Conservation (phyloP, 495 filamentous ascomycete species). For the Aspergillus sclerotioniger region DNA sequence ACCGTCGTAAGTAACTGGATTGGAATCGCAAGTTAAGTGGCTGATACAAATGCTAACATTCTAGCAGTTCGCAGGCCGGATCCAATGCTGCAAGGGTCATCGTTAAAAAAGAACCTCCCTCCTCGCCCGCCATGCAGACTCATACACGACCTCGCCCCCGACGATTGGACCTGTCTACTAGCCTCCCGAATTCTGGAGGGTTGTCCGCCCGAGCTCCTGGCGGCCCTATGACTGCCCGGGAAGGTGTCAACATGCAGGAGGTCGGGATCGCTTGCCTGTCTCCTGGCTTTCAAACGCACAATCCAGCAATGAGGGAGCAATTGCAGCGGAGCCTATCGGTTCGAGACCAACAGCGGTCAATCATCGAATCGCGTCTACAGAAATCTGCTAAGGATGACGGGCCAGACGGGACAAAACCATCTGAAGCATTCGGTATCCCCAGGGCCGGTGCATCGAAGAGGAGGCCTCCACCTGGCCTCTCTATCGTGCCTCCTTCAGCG, state of each 20-base stretch:
- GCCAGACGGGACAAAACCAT: slow-evolving; percentile 57
- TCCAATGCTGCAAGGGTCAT: slow-evolving; percentile 70
- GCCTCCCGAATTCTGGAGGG: slow-evolving; percentile 57
- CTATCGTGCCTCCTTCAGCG: slow-evolving; percentile 95
- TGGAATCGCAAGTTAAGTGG: background rate
- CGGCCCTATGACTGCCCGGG: slow-evolving; percentile 75
- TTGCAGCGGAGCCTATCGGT: slow-evolving; percentile 91
- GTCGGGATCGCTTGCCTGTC: slow-evolving; percentile 93
- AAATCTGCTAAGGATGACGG: slow-evolving; percentile 76
- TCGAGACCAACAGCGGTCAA: slow-evolving; percentile 87
- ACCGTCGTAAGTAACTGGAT: slow-evolving; percentile 48
- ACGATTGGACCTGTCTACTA: slow-evolving; percentile 83
- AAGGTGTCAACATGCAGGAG: slow-evolving; percentile 81
- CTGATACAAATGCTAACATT: background rate
- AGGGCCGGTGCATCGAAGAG: slow-evolving; percentile 72
- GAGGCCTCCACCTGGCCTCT: slow-evolving; percentile 82
- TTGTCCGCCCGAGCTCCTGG: slow-evolving; percentile 63
- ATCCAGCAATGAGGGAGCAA: slow-evolving; percentile 95
- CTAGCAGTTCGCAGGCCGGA: slow-evolving; percentile 38
- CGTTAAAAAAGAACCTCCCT: slow-evolving; percentile 93
- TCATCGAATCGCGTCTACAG: slow-evolving; percentile 90
- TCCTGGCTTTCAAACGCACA: slow-evolving; percentile 91
- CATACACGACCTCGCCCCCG: slow-evolving; percentile 77
- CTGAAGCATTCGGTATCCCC: slow-evolving; percentile 53
- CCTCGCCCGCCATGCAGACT: slow-evolving; percentile 70